These are phyloP conservation scores for Debaryomyces subglobosus DNA, from an alignment of 1,139 yeast genomes.

Conservation along the genomic window DNA sequence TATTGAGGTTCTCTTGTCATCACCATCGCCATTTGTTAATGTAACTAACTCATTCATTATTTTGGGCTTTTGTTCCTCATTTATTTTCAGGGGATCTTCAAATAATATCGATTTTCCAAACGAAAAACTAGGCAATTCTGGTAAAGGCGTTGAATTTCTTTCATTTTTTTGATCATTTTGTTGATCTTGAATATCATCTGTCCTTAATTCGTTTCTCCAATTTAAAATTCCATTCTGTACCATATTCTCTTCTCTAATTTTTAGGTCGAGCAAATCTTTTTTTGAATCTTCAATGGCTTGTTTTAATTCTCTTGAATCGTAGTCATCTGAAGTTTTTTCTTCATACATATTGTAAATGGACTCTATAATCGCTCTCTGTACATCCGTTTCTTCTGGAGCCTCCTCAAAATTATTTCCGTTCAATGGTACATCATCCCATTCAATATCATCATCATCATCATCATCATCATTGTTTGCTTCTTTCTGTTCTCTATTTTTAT, in stretches of 20 bases:
- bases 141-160: not conserved
- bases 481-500: constrained; percentile 1
- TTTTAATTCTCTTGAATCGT: constrained; percentile 41
- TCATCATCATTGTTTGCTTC: constrained; percentile 10
- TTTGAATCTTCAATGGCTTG: constrained; percentile 53
- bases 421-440: constrained; percentile 65
- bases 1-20: not conserved
- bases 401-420: constrained; percentile 22
- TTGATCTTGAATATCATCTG: not conserved
- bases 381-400: constrained; percentile 32
- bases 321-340: constrained; percentile 14
- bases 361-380: constrained; percentile 37
- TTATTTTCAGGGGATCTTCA: constrained; percentile 3
- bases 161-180: not conserved
- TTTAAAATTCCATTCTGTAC: constrained; percentile 5
- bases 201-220: constrained; percentile 5
- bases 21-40: not conserved
- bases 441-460: constrained; percentile 46
- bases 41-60: not conserved
- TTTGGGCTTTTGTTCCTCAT: constrained; percentile 1
- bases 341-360: constrained; percentile 40
- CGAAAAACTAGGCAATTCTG: constrained; percentile 5
- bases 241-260: constrained; percentile 21
- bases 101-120: constrained; percentile 9
- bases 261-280: constrained; percentile 29